Evolutionary conservation across 2,329 filamentous ascomycete species (phyloP), one percentile per base, ranked within the genome.

Genomic region (Trichoderma endophyticum): DNA sequence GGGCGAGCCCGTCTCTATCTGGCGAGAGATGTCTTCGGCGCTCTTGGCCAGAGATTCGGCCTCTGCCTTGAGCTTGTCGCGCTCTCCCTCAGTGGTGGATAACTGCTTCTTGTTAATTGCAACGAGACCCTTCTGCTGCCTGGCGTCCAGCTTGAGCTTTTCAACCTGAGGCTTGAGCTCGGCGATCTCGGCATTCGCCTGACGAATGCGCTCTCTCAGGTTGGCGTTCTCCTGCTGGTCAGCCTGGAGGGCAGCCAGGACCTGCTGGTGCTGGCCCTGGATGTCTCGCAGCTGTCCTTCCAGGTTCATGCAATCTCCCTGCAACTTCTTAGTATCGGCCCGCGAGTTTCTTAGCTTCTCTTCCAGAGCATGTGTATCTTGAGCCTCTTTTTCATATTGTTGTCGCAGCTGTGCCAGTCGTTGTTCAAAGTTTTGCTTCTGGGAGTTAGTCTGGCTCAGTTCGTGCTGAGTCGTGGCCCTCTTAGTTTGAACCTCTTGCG

Each of bases 71-170:
- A 97, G 85, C 84, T 93, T 95, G 73, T 98, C 95, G 36, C 93
- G 89, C 80, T 98, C 95, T 62, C 89, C 89, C 81, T 99, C 96
- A 71, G 92, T 93, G 1, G 95, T 98, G 43, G 92, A 89, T 73
- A 98, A 85, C 83, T 99, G 96, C 84, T 99, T 99, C 86, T 97
- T 98, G 84, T 98, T 98, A 83, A 99, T 99, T 57, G 96, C 95
- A 34, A 97, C 95, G 75, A 98, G 86, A 21, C 96, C 96, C 84
- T 97, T 98, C 79, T 98, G 95, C 81, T 98, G 96, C 56, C 96
- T 91, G 30, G 94, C 94, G 77, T 98, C 94, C 14, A 92, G 93
- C 80, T 93, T 94, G 77, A 97, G 87, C 85, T 98, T 98, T 80
- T 99, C 96, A 67, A 99, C 90, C 75, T 95, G 91, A 36, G 95